Evolutionary conservation across 139 green algal species (phyloP).

Genomic region (Yamagishiella unicocca): DNA sequence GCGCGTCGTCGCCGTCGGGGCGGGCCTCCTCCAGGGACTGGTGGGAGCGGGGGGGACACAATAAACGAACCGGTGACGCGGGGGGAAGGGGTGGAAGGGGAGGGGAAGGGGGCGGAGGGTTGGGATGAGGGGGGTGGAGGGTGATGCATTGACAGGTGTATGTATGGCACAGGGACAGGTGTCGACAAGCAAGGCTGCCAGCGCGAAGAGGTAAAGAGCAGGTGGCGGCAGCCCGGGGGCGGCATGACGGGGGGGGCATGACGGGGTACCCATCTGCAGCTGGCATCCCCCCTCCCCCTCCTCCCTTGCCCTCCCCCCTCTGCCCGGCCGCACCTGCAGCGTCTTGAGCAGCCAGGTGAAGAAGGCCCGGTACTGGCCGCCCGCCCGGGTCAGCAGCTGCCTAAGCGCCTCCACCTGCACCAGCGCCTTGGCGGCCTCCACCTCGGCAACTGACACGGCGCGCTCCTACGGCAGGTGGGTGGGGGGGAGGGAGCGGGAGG

Average conservation of each 20-base stretch:
- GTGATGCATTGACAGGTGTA: neutral
- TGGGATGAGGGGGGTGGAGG: neutral
- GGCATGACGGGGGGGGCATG: no score
- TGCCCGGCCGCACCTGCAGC: constrained; percentile 30
- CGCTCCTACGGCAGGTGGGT: neutral
- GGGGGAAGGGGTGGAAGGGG: neutral
- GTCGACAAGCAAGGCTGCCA: no score
- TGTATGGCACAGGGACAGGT: no score
- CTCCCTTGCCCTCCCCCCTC: neutral
- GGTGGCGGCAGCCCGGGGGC: no score
- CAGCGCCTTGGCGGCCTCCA: constrained; percentile 58
- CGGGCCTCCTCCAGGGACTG: constrained; percentile 21
- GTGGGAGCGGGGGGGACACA: neutral
- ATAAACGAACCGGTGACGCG: no score
- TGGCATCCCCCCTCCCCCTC: no score
- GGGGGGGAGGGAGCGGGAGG: neutral
- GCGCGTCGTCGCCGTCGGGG: constrained; percentile 2
- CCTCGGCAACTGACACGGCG: constrained; percentile 46
- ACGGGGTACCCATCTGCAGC: no score
- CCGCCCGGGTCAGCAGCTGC: constrained; percentile 43
- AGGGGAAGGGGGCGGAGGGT: neutral
- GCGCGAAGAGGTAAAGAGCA: no score
- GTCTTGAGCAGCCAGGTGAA: constrained; percentile 78
- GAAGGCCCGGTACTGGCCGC: constrained; percentile 70
- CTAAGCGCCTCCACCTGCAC: constrained; percentile 69